Conservation (phyloP, 2,329 filamentous ascomycete genomes). For the Zymoseptoria pseudotritici region DNA sequence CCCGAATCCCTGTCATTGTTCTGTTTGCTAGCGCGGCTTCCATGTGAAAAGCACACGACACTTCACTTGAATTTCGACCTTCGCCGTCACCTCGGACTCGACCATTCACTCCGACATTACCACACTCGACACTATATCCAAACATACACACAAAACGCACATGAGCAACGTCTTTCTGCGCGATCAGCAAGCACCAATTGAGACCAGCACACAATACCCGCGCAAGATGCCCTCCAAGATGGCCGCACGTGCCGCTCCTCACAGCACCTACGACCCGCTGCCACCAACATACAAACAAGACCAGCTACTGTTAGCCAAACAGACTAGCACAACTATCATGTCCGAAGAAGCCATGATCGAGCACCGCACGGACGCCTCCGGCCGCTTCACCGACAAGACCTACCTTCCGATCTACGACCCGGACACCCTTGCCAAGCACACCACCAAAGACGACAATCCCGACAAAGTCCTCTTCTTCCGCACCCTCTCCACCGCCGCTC, state of each 20-base stretch:
- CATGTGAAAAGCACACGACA: background rate
- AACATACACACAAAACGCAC: background rate
- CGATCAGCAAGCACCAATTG: background rate
- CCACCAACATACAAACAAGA: background rate
- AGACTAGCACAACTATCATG: background rate
- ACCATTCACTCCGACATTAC: background rate
- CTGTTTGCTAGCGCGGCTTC: background rate
- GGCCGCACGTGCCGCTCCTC: background rate
- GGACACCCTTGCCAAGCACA: background rate
- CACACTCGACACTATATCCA: background rate
- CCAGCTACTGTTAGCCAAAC: background rate
- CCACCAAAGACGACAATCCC: background rate
- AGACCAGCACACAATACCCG: background rate
- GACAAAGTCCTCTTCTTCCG: background rate
- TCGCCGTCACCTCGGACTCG: too few relatives aligned
- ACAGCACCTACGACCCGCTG: background rate
- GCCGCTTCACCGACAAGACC: background rate
- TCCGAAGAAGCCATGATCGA: background rate
- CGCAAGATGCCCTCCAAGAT: background rate
- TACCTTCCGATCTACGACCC: background rate
- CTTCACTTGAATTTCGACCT: background rate
- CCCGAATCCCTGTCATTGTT: background rate
- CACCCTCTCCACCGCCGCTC: background rate
- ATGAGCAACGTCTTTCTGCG: background rate
- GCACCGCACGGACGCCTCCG: background rate